Evolutionary conservation across 192 early-diverging fungal species (phyloP), one percentile per base, ranked within the genome.

Genomic region (Coemansia sp.): DNA sequence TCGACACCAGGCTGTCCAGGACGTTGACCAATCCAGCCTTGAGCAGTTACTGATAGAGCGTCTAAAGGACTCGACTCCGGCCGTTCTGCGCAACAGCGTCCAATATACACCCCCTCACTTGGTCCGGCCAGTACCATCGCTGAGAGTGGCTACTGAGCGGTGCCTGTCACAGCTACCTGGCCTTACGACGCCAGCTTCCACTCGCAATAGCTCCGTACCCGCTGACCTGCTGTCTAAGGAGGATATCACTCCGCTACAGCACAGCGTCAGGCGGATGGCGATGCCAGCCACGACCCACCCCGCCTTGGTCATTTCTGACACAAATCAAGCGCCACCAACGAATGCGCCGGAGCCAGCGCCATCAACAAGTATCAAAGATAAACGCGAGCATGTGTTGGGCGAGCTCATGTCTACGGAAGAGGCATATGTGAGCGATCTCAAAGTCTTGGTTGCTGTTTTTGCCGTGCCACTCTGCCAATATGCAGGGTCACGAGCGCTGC

Each of bases 371-470:
- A 31, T 39, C 46, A 46, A 31, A 21, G 64, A 70, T 31, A 84
- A 76, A 60, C 68, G 79, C 14, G 65, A 66, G 1, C 81, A 81
- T 42, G 79, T 84, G 4, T 57, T 88, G 19, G 66, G 50, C 14
- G 87, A 86, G 46, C 69, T 88, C 21, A 54, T 79, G 53, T 53
- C 71, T 31, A 85, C 86, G 5, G 86, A 87, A 35, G 68, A 77
- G 46, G 71, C 68, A 10, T 87, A 83, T 51, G 83, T 87, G 39
- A 69, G 73, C 31, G 86, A 87, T 61, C 56, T 87, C 29, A 81
- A 85, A 35, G 59, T 79, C 21, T 67, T 87, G 14, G 62, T 77
- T 2, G 68, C 81, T 10, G 85, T 78, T 48, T 72, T 82, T 45
- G 66, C 70, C 3, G 68, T 63, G 17, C 68, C 72, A 13, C 67